Evolutionary conservation across 1,284 basidiomycete species (phyloP).

Genomic region (Singerocomus rubriflavus): DNA sequence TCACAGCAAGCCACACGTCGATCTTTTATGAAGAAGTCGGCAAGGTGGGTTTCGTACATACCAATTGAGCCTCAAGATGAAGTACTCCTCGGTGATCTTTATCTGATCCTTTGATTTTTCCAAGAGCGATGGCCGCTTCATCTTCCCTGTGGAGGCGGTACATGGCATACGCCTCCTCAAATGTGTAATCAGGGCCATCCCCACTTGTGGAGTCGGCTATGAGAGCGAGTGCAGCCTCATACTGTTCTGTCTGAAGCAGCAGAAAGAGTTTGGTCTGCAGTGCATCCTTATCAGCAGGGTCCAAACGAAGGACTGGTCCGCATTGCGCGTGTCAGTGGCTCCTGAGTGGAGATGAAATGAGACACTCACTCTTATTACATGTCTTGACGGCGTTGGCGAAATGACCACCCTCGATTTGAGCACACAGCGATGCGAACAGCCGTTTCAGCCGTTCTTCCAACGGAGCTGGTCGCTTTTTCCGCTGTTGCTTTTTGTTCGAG

Average conservation of each 20-base stretch:
- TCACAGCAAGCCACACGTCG: conserved; percentile 12
- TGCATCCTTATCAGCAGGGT: conserved; percentile 68
- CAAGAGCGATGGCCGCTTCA: conserved; percentile 59
- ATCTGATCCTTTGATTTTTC: conserved; percentile 43
- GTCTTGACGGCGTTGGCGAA: conserved; percentile 81
- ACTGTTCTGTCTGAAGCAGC: conserved; percentile 81
- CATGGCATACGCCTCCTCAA: conserved; percentile 77
- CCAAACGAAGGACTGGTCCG: conserved; percentile 61
- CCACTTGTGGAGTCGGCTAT: conserved; percentile 35
- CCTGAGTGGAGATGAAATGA: conserved; percentile 25
- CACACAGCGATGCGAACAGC: conserved; percentile 74
- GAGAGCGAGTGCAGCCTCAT: conserved; percentile 54
- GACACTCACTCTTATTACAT: conserved; percentile 77
- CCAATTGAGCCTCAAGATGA: conserved; percentile 84
- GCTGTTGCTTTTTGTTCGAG: conserved; percentile 27
- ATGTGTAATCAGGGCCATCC: conserved; percentile 39
- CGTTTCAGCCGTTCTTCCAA: conserved; percentile 62
- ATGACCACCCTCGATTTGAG: conserved; percentile 82
- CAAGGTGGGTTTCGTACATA: conserved; percentile 37
- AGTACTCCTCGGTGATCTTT: conserved; percentile 60
- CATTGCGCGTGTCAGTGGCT: conserved; percentile 18
- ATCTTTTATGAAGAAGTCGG: conserved; percentile 20
- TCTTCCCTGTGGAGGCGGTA: conserved; percentile 75
- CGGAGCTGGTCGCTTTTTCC: conserved; percentile 58
- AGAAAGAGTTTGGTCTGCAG: conserved; percentile 79